Evolutionary conservation across 2,329 filamentous ascomycete species (phyloP).

Genomic region (Phyllosticta capitalensis): DNA sequence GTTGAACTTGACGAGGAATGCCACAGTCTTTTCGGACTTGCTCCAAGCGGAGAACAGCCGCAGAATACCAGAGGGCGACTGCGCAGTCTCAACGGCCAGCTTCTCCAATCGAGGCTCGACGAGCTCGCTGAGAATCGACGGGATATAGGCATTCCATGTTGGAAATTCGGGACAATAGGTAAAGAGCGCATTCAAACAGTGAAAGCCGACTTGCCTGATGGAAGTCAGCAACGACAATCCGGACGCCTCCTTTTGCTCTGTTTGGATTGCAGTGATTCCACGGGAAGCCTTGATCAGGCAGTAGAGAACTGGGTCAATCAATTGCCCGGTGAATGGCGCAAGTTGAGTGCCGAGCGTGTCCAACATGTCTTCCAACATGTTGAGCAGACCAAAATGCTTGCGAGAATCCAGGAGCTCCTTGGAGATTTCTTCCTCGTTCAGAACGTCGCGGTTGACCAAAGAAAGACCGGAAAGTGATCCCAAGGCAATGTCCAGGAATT

Average conservation of each 20-base stretch:
- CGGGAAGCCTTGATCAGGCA: constrained; percentile 63
- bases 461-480: constrained; percentile 56
- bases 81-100: constrained; percentile 75
- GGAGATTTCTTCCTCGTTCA: constrained; percentile 46
- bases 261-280: constrained; percentile 26
- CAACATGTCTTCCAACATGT: constrained; percentile 82
- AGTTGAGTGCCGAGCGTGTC: constrained; percentile 72
- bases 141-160: constrained; percentile 60
- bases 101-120: constrained; percentile 69
- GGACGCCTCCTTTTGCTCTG: constrained; percentile 17
- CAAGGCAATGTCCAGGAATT: constrained; percentile 74
- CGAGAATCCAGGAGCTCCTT: constrained; percentile 55
- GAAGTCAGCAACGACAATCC: constrained; percentile 42
- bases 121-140: constrained; percentile 62
- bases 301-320: constrained; percentile 71
- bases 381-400: constrained; percentile 83
- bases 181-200: constrained; percentile 73
- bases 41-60: constrained; percentile 77
- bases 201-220: constrained; percentile 63
- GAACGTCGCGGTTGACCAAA: constrained; percentile 43
- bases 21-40: constrained; percentile 52
- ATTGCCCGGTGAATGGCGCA: constrained; percentile 53
- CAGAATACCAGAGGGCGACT: constrained; percentile 76
- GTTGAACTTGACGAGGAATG: constrained; percentile 60
- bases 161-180: constrained; percentile 59